Conservation (phyloP, 1,139 yeast genomes). For the Tardiomyces depauwii region DNA sequence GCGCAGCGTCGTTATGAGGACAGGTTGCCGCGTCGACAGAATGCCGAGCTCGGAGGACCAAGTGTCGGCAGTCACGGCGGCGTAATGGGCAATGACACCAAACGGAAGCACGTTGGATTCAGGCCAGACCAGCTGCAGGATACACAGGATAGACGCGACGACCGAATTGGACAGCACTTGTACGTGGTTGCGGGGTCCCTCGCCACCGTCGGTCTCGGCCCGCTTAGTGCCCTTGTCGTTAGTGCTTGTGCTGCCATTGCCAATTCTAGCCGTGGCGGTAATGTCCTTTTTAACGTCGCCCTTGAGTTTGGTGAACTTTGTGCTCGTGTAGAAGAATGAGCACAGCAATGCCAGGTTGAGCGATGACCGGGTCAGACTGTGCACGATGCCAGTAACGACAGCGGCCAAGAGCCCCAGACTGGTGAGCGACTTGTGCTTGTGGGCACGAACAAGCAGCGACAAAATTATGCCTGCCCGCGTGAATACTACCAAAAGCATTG, state of each 20-base stretch:
- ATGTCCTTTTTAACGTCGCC: conserved; percentile 23
- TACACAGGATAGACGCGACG: conserved; percentile 21
- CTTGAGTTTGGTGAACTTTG: conserved; percentile 31
- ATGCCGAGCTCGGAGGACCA: conserved; percentile 42
- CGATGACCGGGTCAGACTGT: conserved; percentile 29
- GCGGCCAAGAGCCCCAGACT: conserved; percentile 30
- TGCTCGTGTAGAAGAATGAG: conserved; percentile 31
- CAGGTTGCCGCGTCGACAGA: conserved; percentile 28
- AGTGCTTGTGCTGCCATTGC: conserved; percentile 2
- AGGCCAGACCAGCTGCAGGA: not conserved
- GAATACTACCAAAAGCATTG: not conserved
- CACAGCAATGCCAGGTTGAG: conserved; percentile 26
- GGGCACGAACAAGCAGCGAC: conserved; percentile 20
- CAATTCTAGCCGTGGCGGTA: conserved; percentile 10
- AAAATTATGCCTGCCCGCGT: conserved; percentile 6
- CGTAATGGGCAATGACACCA: conserved; percentile 33
- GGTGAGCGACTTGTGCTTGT: conserved; percentile 29
- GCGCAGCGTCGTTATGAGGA: conserved; percentile 32
- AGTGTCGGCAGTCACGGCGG: conserved; percentile 38
- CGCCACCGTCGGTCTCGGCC: conserved; percentile 12
- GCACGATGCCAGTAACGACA: conserved; percentile 30
- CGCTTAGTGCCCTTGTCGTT: conserved; percentile 2
- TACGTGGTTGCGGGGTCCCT: conserved; percentile 27
- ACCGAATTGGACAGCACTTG: conserved; percentile 36
- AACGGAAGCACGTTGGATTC: conserved; percentile 12